phyloP scores from a whole-genome alignment of 108 stramenopile species.

The Aurantiochytrium sp. region DNA sequence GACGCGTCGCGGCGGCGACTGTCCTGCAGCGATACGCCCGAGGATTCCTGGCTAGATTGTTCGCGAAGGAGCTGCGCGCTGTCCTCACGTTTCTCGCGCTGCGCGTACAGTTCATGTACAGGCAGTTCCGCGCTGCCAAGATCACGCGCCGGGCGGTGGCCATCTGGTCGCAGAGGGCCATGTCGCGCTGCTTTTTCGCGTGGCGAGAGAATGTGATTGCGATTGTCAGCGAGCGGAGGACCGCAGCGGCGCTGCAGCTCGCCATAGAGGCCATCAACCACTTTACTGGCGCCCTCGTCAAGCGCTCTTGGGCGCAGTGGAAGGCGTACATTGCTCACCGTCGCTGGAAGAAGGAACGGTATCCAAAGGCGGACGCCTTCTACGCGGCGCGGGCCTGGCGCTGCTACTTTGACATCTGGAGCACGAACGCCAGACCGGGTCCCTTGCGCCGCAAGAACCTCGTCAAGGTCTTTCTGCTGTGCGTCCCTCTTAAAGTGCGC shows the following conservation, averaged over 20 bases:
- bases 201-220: background rate
- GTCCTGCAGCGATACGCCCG: background rate
- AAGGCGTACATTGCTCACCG: background rate
- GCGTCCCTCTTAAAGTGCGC: background rate
- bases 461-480: constrained; percentile 6
- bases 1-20: background rate
- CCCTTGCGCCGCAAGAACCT: background rate
- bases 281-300: background rate
- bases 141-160: background rate
- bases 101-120: background rate
- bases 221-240: background rate
- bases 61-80: background rate
- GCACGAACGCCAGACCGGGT: background rate
- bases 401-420: background rate
- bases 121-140: background rate
- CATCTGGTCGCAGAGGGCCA: background rate
- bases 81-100: background rate
- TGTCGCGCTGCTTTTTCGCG: background rate
- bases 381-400: background rate
- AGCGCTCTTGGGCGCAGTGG: background rate
- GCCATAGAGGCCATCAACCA: background rate
- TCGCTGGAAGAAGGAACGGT: background rate
- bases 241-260: background rate
- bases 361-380: background rate
- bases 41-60: background rate